These are phyloP conservation scores for Tympanopsis confertula DNA, from an alignment of 2,329 filamentous ascomycete species.

Conservation along the genomic window DNA sequence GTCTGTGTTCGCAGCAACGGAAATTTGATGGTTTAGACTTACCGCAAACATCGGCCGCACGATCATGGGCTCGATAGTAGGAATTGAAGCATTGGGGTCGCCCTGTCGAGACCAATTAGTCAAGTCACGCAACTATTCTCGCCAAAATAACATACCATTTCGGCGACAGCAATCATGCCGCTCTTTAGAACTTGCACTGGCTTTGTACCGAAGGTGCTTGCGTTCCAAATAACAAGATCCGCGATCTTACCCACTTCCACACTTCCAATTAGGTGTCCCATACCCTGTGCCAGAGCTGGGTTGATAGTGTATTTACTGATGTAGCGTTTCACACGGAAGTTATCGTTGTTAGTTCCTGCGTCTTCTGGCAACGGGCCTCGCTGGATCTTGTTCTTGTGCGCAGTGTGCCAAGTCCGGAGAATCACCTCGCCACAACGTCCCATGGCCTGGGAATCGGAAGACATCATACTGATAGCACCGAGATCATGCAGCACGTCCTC, in stretches of 20 bases:
- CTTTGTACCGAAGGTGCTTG: slow-evolving; percentile 77
- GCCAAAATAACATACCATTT: slow-evolving; percentile 53
- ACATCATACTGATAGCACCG: slow-evolving; percentile 96
- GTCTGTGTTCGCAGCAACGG: slow-evolving; percentile 2
- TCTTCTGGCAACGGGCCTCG: slow-evolving; percentile 69
- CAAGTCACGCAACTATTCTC: not conserved
- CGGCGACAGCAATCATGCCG: slow-evolving; percentile 69
- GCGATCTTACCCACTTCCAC: slow-evolving; percentile 83
- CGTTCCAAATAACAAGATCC: slow-evolving; percentile 79
- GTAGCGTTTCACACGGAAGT: slow-evolving; percentile 85
- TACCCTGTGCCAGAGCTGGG: slow-evolving; percentile 80
- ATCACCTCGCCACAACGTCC: slow-evolving; percentile 90
- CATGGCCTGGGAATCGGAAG: slow-evolving; percentile 91
- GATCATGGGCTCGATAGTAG: slow-evolving; percentile 74
- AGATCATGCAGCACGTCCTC: slow-evolving; percentile 93
- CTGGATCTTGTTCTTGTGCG: slow-evolving; percentile 90
- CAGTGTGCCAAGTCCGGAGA: slow-evolving; percentile 88
- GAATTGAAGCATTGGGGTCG: slow-evolving; percentile 73
- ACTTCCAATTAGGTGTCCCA: slow-evolving; percentile 75
- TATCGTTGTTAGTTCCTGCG: slow-evolving; percentile 68
- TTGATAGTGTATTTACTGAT: slow-evolving; percentile 95
- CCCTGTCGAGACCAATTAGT: slow-evolving; percentile 33
- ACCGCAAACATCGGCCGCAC: slow-evolving; percentile 74
- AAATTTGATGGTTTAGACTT: slow-evolving; percentile 5
- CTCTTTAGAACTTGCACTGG: slow-evolving; percentile 74